phyloP scores from a whole-genome alignment of 2,329 filamentous ascomycete species.

The Penicillium crustosum region DNA sequence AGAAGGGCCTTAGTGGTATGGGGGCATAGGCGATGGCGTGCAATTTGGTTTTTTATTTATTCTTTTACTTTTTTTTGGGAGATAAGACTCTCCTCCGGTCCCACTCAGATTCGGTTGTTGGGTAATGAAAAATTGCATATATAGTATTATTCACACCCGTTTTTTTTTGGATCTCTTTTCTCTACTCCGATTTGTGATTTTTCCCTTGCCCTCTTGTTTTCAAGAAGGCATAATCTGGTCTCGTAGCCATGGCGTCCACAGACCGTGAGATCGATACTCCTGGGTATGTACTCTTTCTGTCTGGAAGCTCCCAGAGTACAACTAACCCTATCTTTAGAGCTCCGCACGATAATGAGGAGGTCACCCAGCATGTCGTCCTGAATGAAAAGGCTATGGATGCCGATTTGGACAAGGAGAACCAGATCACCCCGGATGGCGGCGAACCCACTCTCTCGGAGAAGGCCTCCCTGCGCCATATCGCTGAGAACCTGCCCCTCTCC shows the following conservation, averaged over 20 bases:
- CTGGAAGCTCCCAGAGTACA: not conserved
- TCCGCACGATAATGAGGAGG: slow-evolving; percentile 21
- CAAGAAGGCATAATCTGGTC: slow-evolving; percentile 7
- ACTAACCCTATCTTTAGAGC: slow-evolving; percentile 15
- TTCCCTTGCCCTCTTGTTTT: slow-evolving; percentile 1
- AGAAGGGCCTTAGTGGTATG: slow-evolving; percentile 11
- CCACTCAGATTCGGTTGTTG: slow-evolving; percentile 21
- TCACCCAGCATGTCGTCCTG: slow-evolving; percentile 16
- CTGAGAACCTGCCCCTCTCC: slow-evolving; percentile 56
- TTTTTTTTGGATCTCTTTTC: not conserved
- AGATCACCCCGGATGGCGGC: slow-evolving; percentile 47
- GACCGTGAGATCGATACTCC: slow-evolving; percentile 31
- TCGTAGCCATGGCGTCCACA: slow-evolving; percentile 23
- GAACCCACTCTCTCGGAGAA: slow-evolving; percentile 57
- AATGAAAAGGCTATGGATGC: slow-evolving; percentile 28
- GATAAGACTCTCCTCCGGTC: slow-evolving; percentile 6
- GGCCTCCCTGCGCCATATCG: slow-evolving; percentile 52
- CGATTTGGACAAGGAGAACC: slow-evolving; percentile 32
- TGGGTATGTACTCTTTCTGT: slow-evolving; percentile 21
- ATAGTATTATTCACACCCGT: slow-evolving; percentile 27
- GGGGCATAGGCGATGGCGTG: not conserved
- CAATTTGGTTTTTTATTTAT: slow-evolving; percentile 3
- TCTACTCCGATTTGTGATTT: slow-evolving; percentile 10
- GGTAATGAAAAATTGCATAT: slow-evolving; percentile 21
- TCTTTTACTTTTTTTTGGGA: slow-evolving; percentile 1